Base-by-base conservation (phyloP, 345 rosid species). In the Populus pruinosa region DNA sequence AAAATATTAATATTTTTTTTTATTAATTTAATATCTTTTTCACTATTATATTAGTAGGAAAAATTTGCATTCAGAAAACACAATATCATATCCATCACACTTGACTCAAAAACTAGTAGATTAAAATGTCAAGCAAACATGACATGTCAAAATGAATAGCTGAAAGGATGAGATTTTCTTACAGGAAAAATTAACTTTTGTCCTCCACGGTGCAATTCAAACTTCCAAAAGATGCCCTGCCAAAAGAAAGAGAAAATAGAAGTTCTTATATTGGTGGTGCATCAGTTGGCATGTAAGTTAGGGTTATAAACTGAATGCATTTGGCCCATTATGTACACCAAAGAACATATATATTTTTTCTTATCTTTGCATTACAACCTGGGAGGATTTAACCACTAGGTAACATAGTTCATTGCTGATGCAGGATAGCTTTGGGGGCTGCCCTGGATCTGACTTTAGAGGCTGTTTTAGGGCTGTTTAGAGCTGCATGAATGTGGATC, bases 121-220 rank as follows among this genome's bases (percentile, higher is more conserved):
- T 41, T 36, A 64, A 59, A 66, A 71, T 53, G 44, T 59, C 23
- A 35, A 75, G 43, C 56, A 69, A 39, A 64, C 55, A 66, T 61
- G 44, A 5, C 25, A 65, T 43, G 68, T 27, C 72, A 78, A 49
- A 23, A 25, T 33, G 25, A 77, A 31, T 41, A 79, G n/a, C 18
- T 82, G 53, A 78, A 76, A 72, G 49, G 59, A 76, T 70, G 44
- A 75, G 77, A 41, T 79, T 44, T 71, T 69, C 99, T 87, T 85
- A 96, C 98, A 8, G 97, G 99, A 82, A 96, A 80, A 74, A 92
- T 85, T 78, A 96, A 85, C 86, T 92, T 96, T 80, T 96, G 99
- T 65, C 91, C 89, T 41, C 96, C 95, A 50, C 94, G 94, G 70
- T 77, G 92, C 83, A 90, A 85, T 83, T 96, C 99, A 76, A 96